Evolutionary conservation across 371 early-diverging fungal species (phyloP).

Genomic region (Mucor indicus): DNA sequence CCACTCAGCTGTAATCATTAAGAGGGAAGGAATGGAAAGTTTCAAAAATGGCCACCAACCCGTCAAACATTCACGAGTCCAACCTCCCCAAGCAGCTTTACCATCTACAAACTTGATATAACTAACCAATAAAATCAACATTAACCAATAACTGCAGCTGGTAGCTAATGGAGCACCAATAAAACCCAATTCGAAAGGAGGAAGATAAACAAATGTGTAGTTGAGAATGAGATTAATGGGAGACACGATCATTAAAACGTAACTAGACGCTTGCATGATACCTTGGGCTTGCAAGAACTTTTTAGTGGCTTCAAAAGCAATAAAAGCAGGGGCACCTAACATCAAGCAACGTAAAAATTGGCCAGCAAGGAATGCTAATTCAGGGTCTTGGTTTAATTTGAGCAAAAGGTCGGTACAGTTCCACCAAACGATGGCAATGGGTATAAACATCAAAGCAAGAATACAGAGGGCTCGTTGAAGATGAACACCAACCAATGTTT

Average conservation of each 20-base stretch:
- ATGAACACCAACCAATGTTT: constrained; percentile 73
- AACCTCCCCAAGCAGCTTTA: constrained; percentile 75
- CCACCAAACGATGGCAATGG: constrained; percentile 78
- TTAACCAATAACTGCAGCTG: constrained; percentile 66
- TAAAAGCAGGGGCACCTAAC: constrained; percentile 68
- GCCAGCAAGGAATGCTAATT: constrained; percentile 34
- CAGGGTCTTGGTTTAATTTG: constrained; percentile 34
- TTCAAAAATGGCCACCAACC: constrained; percentile 64
- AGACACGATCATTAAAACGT: constrained; percentile 60
- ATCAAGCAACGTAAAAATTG: constrained; percentile 63
- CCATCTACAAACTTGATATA: constrained; percentile 71
- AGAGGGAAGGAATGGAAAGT: constrained; percentile 63
- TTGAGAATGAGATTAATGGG: constrained; percentile 72
- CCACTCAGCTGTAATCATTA: constrained; percentile 75
- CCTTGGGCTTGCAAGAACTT: constrained; percentile 84
- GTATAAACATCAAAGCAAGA: constrained; percentile 59
- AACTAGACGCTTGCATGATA: constrained; percentile 74
- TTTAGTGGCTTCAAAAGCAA: constrained; percentile 76
- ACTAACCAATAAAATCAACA: constrained; percentile 49
- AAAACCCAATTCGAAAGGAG: constrained; percentile 63
- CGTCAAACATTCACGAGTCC: constrained; percentile 64
- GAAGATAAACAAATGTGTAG: constrained; percentile 69
- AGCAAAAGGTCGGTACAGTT: constrained; percentile 51
- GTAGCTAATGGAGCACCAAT: constrained; percentile 82
- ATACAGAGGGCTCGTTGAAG: constrained; percentile 80